Conservation (phyloP, 106 monocot species). For the Agapanthus africanus region DNA sequence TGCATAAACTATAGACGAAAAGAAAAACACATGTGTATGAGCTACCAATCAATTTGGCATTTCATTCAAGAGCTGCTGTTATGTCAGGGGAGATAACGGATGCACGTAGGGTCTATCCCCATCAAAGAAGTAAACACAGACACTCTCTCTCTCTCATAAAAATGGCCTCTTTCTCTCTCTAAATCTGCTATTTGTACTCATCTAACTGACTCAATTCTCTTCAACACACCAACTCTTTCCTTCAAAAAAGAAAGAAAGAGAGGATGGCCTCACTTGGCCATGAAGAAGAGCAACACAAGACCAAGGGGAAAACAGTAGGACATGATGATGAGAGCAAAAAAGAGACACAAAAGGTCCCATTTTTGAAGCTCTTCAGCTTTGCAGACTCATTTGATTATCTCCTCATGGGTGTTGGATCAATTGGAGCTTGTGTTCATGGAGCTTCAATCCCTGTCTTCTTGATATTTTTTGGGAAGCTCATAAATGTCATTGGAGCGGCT, state of each 20-base stretch:
- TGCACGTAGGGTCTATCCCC: too few species aligned
- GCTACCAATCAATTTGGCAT: too few species aligned
- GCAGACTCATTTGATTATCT: constrained; percentile 73
- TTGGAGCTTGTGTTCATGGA: constrained; percentile 87
- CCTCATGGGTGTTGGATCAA: constrained; percentile 73
- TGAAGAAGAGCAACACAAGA: neutral
- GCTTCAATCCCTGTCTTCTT: constrained; percentile 98
- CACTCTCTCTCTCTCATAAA: too few species aligned
- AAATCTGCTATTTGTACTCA: too few species aligned
- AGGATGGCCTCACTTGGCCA: neutral
- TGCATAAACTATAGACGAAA: too few species aligned
- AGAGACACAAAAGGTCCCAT: constrained; percentile 56
- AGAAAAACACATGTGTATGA: too few species aligned
- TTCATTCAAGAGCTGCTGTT: too few species aligned
- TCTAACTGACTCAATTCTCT: neutral
- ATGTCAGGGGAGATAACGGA: too few species aligned
- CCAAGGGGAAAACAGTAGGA: constrained; percentile 2
- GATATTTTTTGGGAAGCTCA: constrained; percentile 98
- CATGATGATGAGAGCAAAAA: constrained; percentile 8
- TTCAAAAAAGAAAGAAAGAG: neutral
- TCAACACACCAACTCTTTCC: neutral
- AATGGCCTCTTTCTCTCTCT: too few species aligned
- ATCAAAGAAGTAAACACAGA: too few species aligned
- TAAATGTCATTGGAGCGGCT: constrained; percentile 89
- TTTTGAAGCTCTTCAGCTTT: constrained; percentile 88